Evolutionary conservation across 371 early-diverging fungal species (phyloP).

Genomic region (Lichtheimia ramosa): DNA sequence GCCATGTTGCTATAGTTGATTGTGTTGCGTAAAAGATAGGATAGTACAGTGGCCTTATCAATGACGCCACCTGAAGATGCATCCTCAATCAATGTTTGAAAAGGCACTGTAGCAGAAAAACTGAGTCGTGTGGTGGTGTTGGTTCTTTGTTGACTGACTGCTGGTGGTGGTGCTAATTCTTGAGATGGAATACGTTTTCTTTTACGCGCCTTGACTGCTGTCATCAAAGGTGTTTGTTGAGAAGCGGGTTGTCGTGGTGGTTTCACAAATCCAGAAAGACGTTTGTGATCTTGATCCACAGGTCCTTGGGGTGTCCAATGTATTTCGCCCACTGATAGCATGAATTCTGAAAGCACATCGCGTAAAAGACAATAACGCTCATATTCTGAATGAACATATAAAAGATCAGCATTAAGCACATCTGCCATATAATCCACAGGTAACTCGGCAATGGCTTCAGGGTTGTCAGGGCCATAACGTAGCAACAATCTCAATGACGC

Average conservation of each 20-base stretch:
- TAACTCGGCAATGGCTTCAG: slow-evolving; percentile 27
- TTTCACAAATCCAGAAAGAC: slow-evolving; percentile 41
- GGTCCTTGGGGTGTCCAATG: slow-evolving; percentile 42
- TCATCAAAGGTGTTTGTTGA: too few species aligned
- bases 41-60: slow-evolving; percentile 46
- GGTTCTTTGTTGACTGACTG: background rate
- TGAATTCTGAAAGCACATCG: slow-evolving; percentile 31
- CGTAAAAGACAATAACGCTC: slow-evolving; percentile 40
- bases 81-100: slow-evolving; percentile 38
- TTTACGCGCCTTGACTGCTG: slow-evolving; percentile 22
- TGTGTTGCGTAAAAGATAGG: slow-evolving; percentile 39
- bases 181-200: slow-evolving; percentile 44
- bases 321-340: slow-evolving; percentile 46
- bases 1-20: slow-evolving; percentile 53
- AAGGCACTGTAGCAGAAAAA: slow-evolving; percentile 42
- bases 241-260: slow-evolving; percentile 3
- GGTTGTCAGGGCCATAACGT: slow-evolving; percentile 39
- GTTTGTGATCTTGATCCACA: slow-evolving; percentile 38
- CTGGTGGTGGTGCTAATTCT: slow-evolving; percentile 11
- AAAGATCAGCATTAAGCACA: slow-evolving; percentile 40
- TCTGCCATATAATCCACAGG: slow-evolving; percentile 53
- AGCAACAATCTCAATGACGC: slow-evolving; percentile 39
- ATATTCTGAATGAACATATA: slow-evolving; percentile 40
- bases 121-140: slow-evolving; percentile 32
- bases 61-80: slow-evolving; percentile 45